These are phyloP conservation scores for Fusarium cyanostomum DNA, from an alignment of 2,329 filamentous ascomycete species.

Conservation along the genomic window DNA sequence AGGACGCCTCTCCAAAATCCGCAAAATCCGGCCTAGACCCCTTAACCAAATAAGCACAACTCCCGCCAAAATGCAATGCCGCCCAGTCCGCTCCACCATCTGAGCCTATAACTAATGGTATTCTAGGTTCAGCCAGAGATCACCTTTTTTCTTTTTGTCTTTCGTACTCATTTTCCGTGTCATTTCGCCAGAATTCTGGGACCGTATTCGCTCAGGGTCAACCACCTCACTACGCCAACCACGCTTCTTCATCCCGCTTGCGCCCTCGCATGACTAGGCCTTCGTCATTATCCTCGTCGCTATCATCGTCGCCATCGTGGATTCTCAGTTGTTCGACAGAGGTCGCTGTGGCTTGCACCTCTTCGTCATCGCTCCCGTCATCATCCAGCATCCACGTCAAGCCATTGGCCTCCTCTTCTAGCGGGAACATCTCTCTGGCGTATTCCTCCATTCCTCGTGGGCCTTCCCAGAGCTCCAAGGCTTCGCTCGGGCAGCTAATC, in stretches of 20 bases:
- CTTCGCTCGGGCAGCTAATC: slow-evolving; percentile 74
- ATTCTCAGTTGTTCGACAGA: slow-evolving; percentile 53
- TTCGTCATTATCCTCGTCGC: slow-evolving; percentile 66
- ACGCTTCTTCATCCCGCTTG: slow-evolving; percentile 67
- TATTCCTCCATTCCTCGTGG: slow-evolving; percentile 93
- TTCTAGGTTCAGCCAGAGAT: slow-evolving; percentile 18
- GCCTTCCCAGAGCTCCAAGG: slow-evolving; percentile 88
- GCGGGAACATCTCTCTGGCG: slow-evolving; percentile 89
- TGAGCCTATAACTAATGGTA: slow-evolving; percentile 13
- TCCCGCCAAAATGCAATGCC: slow-evolving; percentile 44
- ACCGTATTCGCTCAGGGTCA: background rate
- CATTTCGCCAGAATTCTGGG: slow-evolving; percentile 15
- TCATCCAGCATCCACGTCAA: slow-evolving; percentile 86
- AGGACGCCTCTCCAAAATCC: slow-evolving; percentile 39
- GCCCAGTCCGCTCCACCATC: slow-evolving; percentile 32
- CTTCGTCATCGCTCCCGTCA: slow-evolving; percentile 54
- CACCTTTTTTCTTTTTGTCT: slow-evolving; percentile 18
- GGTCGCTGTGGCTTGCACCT: slow-evolving; percentile 47
- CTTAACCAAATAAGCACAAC: slow-evolving; percentile 36
- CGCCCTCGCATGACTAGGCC: slow-evolving; percentile 66
- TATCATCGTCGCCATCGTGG: slow-evolving; percentile 54
- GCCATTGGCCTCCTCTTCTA: slow-evolving; percentile 95
- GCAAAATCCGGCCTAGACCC: slow-evolving; percentile 15
- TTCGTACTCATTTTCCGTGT: slow-evolving; percentile 26
- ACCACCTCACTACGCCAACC: slow-evolving; percentile 58